A percentile compares a stretch with the other conserved stretches of the same genome.
Conservation (phyloP, 2,329 filamentous ascomycete species). For the Curvularia eragrostidis region DNA sequence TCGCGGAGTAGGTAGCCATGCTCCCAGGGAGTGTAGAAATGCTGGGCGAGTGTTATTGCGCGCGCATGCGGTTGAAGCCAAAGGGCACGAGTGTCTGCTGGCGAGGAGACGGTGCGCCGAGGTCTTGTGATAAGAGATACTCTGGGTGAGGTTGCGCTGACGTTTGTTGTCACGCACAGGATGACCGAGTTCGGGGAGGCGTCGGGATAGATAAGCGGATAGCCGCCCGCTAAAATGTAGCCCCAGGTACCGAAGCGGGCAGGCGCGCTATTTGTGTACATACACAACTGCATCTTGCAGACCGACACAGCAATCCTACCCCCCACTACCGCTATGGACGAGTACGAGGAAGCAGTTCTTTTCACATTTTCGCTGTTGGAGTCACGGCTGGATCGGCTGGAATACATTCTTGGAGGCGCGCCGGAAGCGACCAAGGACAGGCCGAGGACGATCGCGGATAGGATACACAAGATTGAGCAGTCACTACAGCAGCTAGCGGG, state of each 20-base stretch:
- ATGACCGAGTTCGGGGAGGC: conserved; percentile 3
- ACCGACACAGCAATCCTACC: conserved; percentile 15
- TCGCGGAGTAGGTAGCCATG: conserved; percentile 58
- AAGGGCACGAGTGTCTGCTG: background rate
- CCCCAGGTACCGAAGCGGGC: conserved; percentile 6
- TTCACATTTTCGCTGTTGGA: conserved; percentile 55
- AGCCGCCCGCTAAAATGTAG: conserved; percentile 26
- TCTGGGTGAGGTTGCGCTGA: conserved; percentile 14
- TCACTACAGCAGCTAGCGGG: conserved; percentile 49
- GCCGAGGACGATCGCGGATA: conserved; percentile 40
- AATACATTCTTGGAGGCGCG: conserved; percentile 52
- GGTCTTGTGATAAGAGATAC: background rate
- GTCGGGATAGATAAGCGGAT: conserved; percentile 13
- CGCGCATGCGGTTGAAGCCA: conserved; percentile 33
- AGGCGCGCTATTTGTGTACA: conserved; percentile 30
- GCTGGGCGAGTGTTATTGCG: conserved; percentile 29
- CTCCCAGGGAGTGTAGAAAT: conserved; percentile 23
- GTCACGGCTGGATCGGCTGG: conserved; percentile 53
- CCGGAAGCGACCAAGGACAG: conserved; percentile 29
- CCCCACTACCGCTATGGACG: conserved; percentile 39
- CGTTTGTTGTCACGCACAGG: conserved; percentile 12
- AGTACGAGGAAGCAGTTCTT: conserved; percentile 49
- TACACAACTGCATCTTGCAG: conserved; percentile 3
- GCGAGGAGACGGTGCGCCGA: background rate
- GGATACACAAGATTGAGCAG: conserved; percentile 49